Percentiles rank a stretch among this genome's conserved stretches.
Evolutionary conservation across 768 basidiomycete genomes (phyloP).

Genomic region (Cytidiella melzeri): DNA sequence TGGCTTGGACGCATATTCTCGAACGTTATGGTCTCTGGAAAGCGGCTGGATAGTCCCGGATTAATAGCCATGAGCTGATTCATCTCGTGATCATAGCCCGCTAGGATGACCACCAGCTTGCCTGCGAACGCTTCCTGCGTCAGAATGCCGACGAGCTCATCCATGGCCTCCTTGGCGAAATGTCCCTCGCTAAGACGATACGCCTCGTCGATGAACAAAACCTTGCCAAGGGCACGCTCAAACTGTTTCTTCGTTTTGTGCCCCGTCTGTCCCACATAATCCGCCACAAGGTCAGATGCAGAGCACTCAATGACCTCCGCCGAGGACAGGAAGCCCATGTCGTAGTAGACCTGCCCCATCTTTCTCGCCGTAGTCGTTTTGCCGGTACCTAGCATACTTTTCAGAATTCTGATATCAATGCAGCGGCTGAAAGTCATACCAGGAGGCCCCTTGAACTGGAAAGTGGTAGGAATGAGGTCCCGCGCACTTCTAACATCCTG

Average conservation of each 20-base stretch:
- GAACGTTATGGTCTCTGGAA: slow-evolving; percentile 56
- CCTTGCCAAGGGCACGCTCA: slow-evolving; percentile 59
- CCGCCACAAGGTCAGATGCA: slow-evolving; percentile 61
- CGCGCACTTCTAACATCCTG: slow-evolving; percentile 41
- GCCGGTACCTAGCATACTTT: slow-evolving; percentile 44
- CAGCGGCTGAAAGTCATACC: slow-evolving; percentile 30
- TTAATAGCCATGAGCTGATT: slow-evolving; percentile 54
- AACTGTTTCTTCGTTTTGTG: slow-evolving; percentile 56
- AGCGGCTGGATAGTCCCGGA: slow-evolving; percentile 59
- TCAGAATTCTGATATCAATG: background rate
- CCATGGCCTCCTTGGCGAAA: slow-evolving; percentile 67
- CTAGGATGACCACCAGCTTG: slow-evolving; percentile 61
- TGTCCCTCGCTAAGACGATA: slow-evolving; percentile 56
- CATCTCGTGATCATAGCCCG: slow-evolving; percentile 67
- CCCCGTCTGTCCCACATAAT: slow-evolving; percentile 69
- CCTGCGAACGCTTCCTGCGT: slow-evolving; percentile 51
- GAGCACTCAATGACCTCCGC: slow-evolving; percentile 61
- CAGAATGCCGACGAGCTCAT: slow-evolving; percentile 60
- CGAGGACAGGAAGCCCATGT: slow-evolving; percentile 52
- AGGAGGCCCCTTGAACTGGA: slow-evolving; percentile 70
- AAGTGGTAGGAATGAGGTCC: slow-evolving; percentile 51
- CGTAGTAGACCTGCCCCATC: slow-evolving; percentile 55
- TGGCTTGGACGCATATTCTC: slow-evolving; percentile 40
- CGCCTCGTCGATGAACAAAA: slow-evolving; percentile 69
- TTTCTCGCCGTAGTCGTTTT: slow-evolving; percentile 61